phyloP scores from a whole-genome alignment of 1,139 yeast species.

The Geotrichum aggregatum region DNA sequence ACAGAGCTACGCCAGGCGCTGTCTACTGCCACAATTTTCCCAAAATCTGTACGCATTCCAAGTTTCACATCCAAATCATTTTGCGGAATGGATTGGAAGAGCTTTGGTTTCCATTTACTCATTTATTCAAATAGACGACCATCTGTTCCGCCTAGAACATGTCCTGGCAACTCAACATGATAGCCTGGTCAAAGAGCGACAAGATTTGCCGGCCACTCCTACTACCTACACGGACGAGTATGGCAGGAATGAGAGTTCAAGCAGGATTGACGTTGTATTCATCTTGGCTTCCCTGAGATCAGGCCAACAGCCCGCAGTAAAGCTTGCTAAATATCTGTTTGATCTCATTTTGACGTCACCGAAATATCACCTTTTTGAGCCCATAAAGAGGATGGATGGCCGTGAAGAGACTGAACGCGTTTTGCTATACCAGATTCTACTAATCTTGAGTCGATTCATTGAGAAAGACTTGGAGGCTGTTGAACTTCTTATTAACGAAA shows the following conservation, averaged over 20 bases:
- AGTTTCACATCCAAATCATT: conserved; percentile 28
- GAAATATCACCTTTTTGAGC: conserved; percentile 45
- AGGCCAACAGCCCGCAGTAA: conserved; percentile 38
- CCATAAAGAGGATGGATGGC: conserved; percentile 58
- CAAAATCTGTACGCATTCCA: conserved; percentile 43
- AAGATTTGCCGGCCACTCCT: conserved; percentile 20
- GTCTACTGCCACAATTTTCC: conserved; percentile 60
- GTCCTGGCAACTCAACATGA: conserved; percentile 54
- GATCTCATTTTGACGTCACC: conserved; percentile 45
- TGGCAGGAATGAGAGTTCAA: conserved; percentile 57
- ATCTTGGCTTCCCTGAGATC: conserved; percentile 42
- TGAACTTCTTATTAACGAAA: conserved; percentile 26
- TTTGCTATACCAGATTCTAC: conserved; percentile 52
- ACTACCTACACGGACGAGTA: conserved; percentile 50
- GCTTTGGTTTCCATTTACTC: conserved; percentile 48
- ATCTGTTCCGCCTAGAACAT: conserved; percentile 57
- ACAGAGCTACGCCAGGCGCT: conserved; percentile 58
- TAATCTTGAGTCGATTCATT: conserved; percentile 34
- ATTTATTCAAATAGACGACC: conserved; percentile 53
- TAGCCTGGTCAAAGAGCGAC: conserved; percentile 18
- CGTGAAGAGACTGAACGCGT: conserved; percentile 65
- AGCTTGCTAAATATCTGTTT: conserved; percentile 45
- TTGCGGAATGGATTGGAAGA: conserved; percentile 56
- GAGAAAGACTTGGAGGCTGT: conserved; percentile 33
- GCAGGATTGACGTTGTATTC: conserved; percentile 44